Evolutionary conservation across 179 eudicot genomes (phyloP).

Genomic region (Camellia oleifera): DNA sequence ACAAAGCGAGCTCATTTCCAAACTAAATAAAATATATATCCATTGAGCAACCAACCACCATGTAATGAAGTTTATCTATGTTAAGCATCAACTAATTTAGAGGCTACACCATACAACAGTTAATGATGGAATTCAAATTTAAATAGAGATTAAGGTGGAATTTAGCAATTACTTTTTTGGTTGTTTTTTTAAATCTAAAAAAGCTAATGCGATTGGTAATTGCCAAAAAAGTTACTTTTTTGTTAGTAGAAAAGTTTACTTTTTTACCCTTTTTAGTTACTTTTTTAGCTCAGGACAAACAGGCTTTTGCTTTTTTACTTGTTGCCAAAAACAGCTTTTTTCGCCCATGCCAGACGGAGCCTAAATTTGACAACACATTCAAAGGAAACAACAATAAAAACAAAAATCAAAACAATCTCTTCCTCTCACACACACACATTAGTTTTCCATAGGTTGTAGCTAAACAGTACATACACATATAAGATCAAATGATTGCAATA

Average conservation of each 20-base stretch:
- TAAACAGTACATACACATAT: neutral
- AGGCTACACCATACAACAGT: neutral
- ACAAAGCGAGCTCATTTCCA: no score
- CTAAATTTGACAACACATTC: neutral
- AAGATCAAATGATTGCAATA: constrained; percentile 20
- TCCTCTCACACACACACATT: neutral
- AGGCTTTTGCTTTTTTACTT: no score
- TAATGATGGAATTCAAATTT: neutral
- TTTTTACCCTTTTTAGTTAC: no score
- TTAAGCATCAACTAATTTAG: constrained; percentile 2
- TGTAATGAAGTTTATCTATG: neutral
- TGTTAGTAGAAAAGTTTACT: no score
- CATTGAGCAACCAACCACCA: neutral
- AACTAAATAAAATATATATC: neutral
- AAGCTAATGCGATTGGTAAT: no score
- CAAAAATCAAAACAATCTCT: neutral
- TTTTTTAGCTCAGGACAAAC: no score
- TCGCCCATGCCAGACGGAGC: no score
- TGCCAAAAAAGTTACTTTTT: no score
- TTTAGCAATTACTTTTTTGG: no score
- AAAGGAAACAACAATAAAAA: neutral
- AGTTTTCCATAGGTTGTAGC: neutral
- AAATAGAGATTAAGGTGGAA: neutral
- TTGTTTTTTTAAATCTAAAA: no score
- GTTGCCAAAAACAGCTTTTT: no score